phyloP scores from a whole-genome alignment of 352 stramenopile species.

The Saprolegnia diclina region DNA sequence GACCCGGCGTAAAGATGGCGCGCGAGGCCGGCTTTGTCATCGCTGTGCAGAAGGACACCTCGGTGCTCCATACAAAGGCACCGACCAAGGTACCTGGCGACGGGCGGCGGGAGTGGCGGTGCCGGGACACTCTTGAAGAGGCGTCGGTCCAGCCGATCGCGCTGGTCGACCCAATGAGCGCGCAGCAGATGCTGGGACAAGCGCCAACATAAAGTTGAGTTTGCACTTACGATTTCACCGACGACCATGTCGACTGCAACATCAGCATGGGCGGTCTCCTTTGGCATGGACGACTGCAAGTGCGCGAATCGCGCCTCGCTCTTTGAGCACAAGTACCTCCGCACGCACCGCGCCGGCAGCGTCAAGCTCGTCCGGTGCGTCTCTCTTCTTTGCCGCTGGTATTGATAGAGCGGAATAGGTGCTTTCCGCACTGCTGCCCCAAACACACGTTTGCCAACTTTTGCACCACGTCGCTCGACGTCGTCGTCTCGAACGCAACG shows the following conservation, averaged over 20 bases:
- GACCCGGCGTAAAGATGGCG: too few species aligned
- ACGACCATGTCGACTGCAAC: background rate
- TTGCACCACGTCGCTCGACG: slow-evolving; percentile 18
- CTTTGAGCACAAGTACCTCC: slow-evolving; percentile 3
- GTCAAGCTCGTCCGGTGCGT: slow-evolving; percentile 15
- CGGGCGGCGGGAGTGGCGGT: too few species aligned
- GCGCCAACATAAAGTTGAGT: background rate
- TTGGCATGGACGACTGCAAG: background rate
- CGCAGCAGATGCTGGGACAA: background rate
- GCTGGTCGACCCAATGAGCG: background rate
- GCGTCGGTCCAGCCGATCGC: background rate
- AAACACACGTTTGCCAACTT: slow-evolving; percentile 24
- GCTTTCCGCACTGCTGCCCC: slow-evolving; percentile 26
- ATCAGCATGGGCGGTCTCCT: background rate
- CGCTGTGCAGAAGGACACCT: too few species aligned
- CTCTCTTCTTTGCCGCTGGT: too few species aligned
- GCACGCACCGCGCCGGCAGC: slow-evolving; percentile 19
- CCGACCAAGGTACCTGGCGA: too few species aligned
- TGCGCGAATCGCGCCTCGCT: background rate
- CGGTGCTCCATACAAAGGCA: too few species aligned
- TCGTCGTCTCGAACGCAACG: background rate
- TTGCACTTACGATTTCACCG: background rate
- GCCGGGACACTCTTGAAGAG: background rate
- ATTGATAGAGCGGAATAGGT: too few species aligned
- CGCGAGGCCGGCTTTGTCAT: too few species aligned